Evolutionary conservation across 257 asterid genomes (phyloP), one percentile per base, ranked within the genome.

Genomic region (Przewalskia tangutica): DNA sequence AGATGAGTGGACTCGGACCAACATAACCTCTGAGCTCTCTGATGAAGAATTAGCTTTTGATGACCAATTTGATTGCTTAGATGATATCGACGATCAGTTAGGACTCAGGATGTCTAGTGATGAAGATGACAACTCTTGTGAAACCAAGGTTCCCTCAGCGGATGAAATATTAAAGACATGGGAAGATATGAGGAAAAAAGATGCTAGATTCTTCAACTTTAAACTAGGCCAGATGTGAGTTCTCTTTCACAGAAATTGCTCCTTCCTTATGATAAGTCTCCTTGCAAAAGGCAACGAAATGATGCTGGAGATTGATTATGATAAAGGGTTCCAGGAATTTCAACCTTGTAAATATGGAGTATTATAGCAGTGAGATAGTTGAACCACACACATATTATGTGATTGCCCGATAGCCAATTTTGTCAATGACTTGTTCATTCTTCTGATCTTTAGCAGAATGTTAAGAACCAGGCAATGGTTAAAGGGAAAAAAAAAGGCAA

Each of bases 151-250:
- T 56, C 99, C 97, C 44, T 91, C 97, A 7, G 98, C 97, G 2
- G 7, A 80, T 70, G 94, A 91, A 85, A 95, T 94, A 85, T 89
- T 94, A 70, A 88, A 92, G 82, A 83, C 51, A 48, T 95, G 99
- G 98, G 90, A 92, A 91, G 87, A 84, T 55, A 89, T 63, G 79
- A 75, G 84, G 64, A 80, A n/a, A 59, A 85, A 83, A 46, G 85
- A 81, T 56, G 77, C 73, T 16, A 48, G 77, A 32, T 84, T 56
- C 75, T 76, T 60, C 51, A 66, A 77, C 17, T 42, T 86, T 38
- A 84, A 81, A 10, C 4, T 84, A 54, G 46, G 82, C 68, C 36
- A 65, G 70, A 82, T 67, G 77, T 79, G 79, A 77, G 3, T 17
- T 77, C 4, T 34, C 60, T 73, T 48, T 36, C 62, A 12, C 60